These are phyloP conservation scores for Plasmodium malariae DNA, from an alignment of 169 alveolate species.

Conservation along the genomic window DNA sequence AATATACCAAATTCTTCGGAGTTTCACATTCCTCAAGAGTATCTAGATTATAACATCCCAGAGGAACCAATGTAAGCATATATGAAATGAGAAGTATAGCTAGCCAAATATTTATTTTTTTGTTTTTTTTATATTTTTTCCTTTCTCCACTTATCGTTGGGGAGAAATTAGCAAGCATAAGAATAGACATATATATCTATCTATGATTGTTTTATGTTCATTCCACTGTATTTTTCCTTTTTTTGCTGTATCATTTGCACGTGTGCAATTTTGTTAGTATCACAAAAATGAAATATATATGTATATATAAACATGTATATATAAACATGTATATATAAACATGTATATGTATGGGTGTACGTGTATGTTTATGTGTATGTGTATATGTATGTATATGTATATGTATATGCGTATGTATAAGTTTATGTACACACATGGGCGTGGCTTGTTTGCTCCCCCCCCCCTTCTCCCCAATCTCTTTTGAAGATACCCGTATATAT, in stretches of 20 bases:
- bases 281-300: too few species aligned
- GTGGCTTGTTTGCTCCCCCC: neutral
- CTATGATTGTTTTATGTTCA: too few species aligned
- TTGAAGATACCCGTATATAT: slow-evolving; percentile 43
- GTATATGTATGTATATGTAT: neutral
- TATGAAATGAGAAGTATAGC: neutral
- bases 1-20: slow-evolving; percentile 8
- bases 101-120: too few species aligned
- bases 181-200: too few species aligned
- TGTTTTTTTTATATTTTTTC: neutral
- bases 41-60: slow-evolving; percentile 51
- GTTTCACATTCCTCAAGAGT: slow-evolving; percentile 42
- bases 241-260: too few species aligned
- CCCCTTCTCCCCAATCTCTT: neutral
- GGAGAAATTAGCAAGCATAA: too few species aligned
- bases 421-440: too few species aligned
- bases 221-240: too few species aligned
- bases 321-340: neutral
- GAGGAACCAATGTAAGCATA: slow-evolving; percentile 55
- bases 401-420: neutral
- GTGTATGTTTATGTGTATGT: neutral
- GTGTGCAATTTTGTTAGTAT: too few species aligned
- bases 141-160: too few species aligned
- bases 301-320: neutral
- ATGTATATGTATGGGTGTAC: neutral